Base-by-base conservation (phyloP, 345 rosid species). In the Sonneratia caseolaris region DNA sequence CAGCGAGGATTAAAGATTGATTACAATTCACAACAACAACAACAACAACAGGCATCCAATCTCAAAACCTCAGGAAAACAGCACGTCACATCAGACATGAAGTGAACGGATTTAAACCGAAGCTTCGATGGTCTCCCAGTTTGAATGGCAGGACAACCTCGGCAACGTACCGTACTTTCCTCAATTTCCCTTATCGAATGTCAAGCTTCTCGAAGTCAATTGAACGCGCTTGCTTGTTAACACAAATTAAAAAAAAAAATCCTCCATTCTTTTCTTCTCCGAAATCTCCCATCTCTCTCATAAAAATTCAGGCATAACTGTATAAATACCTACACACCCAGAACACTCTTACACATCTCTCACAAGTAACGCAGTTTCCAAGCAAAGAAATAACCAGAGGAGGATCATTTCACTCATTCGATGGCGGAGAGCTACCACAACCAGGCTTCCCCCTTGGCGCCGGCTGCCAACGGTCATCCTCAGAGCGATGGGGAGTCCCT, bases 401-500 rank as follows among this genome's bases (percentile, higher is more conserved):
- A 57, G 35, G 64, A 8, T n/a, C 3, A 7, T 22, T 6, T 22
- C 66, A 35, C 13, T 62, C 66, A 35, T 7, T 62, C 66, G 1
- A 70, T 70, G 72, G 72, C 64, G 4, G 64, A 70, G 55, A 16
- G 43, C 69, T 42, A 37, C 24, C 32, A 38, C 38, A 70, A 21
- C 43, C 72, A 32, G 53, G 43, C 37, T 9, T 32, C 36, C 35
- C 68, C 76, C 9, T 24, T 74, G 15, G 72, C 72, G 5, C 76
- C 72, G 2, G 38, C 66, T 0, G 12, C 71, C 5, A 45, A 7
- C 14, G 72, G 47, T 14, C 42, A 74, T 68, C 68, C 57, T 12
- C 62, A 68, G 40, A 74, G 73, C 14, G 73, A 75, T 59, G 35
- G n/a, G 2, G 73, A 75, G 38, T 70, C 69, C 47, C 15, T 64